Conservation (phyloP, 2,329 filamentous ascomycete genomes). For the Annulohypoxylon truncatum region DNA sequence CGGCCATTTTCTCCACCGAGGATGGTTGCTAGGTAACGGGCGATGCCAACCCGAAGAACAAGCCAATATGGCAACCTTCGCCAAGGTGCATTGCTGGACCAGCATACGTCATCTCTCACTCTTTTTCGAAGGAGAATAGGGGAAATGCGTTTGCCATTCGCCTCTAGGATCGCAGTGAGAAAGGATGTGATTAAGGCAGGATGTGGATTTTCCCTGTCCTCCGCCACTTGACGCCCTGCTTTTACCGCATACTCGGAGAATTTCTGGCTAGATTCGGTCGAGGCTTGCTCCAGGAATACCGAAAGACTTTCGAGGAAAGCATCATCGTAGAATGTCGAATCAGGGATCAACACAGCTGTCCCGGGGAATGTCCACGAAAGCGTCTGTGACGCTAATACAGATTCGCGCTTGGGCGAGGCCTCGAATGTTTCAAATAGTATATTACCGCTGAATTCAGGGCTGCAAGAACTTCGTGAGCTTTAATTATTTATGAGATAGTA, state of each 20-base stretch:
- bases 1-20: slow-evolving; percentile 56
- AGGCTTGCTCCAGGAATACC: slow-evolving; percentile 65
- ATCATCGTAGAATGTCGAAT: slow-evolving; percentile 50
- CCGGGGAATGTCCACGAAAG: slow-evolving; percentile 67
- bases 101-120: slow-evolving; percentile 70
- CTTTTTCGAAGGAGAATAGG: slow-evolving; percentile 62
- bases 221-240: slow-evolving; percentile 58
- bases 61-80: slow-evolving; percentile 71
- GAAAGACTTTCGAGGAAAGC: slow-evolving; percentile 61
- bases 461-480: slow-evolving; percentile 5
- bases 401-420: slow-evolving; percentile 60
- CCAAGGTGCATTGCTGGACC: slow-evolving; percentile 66
- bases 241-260: slow-evolving; percentile 66
- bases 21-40: slow-evolving; percentile 60
- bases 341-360: slow-evolving; percentile 56
- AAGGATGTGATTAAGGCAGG: slow-evolving; percentile 68
- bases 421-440: slow-evolving; percentile 69
- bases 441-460: slow-evolving; percentile 18
- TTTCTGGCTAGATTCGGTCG: slow-evolving; percentile 60
- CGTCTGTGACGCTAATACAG: slow-evolving; percentile 58
- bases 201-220: slow-evolving; percentile 66
- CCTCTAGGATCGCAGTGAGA: slow-evolving; percentile 68
- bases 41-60: slow-evolving; percentile 66
- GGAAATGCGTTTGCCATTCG: slow-evolving; percentile 57
- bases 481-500: neutral